A percentile compares a stretch with the other conserved stretches of the same genome.
Evolutionary conservation across 768 basidiomycete species (phyloP).

Genomic region (Mycena kentingensis): DNA sequence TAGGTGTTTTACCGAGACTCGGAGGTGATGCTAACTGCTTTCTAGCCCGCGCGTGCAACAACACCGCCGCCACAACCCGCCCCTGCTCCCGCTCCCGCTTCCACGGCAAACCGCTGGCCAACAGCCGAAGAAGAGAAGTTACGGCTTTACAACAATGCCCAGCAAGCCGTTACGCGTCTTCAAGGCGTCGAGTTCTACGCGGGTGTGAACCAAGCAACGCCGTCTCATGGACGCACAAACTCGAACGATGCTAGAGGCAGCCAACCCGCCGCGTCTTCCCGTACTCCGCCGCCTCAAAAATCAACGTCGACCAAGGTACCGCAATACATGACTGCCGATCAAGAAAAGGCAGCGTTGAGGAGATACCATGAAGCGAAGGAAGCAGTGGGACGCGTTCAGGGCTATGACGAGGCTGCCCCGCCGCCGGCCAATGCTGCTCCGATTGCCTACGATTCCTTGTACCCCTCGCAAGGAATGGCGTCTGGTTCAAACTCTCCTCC

Average conservation of each 20-base stretch:
- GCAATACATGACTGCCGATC: constrained; percentile 62
- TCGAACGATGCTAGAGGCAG: constrained; percentile 27
- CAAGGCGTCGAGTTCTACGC: constrained; percentile 44
- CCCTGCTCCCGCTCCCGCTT: constrained; percentile 19
- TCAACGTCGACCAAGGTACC: constrained; percentile 36
- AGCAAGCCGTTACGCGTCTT: constrained; percentile 60
- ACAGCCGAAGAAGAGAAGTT: constrained; percentile 79
- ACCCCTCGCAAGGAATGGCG: constrained; percentile 40
- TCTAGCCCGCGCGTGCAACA: constrained; percentile 19
- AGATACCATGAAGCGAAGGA: constrained; percentile 71
- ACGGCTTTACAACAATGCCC: constrained; percentile 67
- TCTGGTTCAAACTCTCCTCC: constrained; percentile 51
- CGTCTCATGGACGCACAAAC: constrained; percentile 29
- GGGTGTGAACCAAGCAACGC: constrained; percentile 24
- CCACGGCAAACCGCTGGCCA: constrained; percentile 46
- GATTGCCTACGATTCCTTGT: constrained; percentile 65
- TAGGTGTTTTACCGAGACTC: too few relatives aligned
- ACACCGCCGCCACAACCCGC: constrained; percentile 17
- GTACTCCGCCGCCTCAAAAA: constrained; percentile 6
- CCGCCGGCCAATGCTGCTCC: constrained; percentile 39
- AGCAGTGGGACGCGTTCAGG: constrained; percentile 66
- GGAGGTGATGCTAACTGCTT: too few relatives aligned
- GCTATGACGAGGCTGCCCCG: constrained; percentile 28
- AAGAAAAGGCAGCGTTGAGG: constrained; percentile 72
- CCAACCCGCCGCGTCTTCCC: constrained; percentile 20